Evolutionary conservation across 2,329 filamentous ascomycete genomes (phyloP), one percentile per base, ranked within the genome.

Genomic region (Cytospora leucostoma): DNA sequence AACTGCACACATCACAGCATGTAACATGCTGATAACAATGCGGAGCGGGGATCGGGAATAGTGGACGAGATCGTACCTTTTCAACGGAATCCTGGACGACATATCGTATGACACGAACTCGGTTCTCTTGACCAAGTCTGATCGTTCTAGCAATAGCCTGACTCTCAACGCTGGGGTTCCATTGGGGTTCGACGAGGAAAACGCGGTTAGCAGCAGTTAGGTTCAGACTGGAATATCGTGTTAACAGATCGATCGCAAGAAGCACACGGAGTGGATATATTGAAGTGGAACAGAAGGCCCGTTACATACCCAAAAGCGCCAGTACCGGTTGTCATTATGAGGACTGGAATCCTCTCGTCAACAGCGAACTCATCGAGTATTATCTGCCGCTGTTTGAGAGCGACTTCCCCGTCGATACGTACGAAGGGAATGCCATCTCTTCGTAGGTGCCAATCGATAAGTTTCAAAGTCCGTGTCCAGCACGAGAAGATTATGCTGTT

Each of bases 321-420:
- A 0, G 80, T 82, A 0, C 82, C 81, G 0, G 78, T 80, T 0
- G 80, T 84, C 81, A 85, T 84, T 17, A 85, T 75, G 1, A 85
- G 71, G 0, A 84, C 75, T 0, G 69, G 72, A 0, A 71, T 61
- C 0, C 70, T 64, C 0, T 64, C 60, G 0, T 71, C 66, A 0
- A 65, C 66, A 0, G 70, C 69, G 53, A 84, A 83, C 0, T 72
- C 65, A 0, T 76, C 67, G 0, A 84, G 71, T 0, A 75, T 77
- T 0, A 63, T 66, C 38, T 80, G 74, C 0, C 81, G 70, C 33
- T 76, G 70, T 0, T 65, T 61, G 0, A 78, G 71, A 0, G 75
- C 70, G 17, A 71, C 76, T 0, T 76, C 72, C 2, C 82, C 82
- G 53, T 84, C 80, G 3, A 84, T 79, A 0, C 78, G 74, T 7